Conservation (phyloP, 169 alveolate genomes). For the Eimeria praecox region DNA sequence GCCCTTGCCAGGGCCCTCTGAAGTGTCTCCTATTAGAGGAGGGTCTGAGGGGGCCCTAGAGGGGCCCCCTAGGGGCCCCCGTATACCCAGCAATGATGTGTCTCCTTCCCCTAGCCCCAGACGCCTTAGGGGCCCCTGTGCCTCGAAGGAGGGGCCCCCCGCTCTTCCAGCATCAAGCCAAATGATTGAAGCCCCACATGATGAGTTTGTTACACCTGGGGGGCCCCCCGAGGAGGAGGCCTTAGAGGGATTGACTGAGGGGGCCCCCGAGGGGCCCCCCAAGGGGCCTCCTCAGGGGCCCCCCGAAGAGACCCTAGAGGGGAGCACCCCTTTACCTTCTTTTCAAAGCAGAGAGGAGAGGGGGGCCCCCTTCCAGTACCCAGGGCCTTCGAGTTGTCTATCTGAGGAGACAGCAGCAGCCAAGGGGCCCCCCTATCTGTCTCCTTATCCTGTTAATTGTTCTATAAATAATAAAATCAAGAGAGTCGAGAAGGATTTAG, state of each 20-base stretch:
- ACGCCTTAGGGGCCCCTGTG: slow-evolving; percentile 5
- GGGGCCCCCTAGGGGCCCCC: neutral
- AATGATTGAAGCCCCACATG: neutral
- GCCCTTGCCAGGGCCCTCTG: neutral
- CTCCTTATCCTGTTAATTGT: too few relatives aligned
- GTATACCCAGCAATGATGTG: neutral
- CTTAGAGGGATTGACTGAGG: neutral
- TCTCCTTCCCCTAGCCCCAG: neutral
- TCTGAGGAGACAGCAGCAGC: neutral
- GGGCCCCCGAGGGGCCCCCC: slow-evolving; percentile 49
- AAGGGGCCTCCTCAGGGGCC: neutral
- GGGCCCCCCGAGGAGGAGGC: slow-evolving; percentile 22
- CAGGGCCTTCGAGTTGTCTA: neutral
- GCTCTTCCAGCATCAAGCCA: neutral
- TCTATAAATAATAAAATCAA: too few relatives aligned
- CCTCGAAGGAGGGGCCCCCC: slow-evolving; percentile 23
- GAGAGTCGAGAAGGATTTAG: too few relatives aligned
- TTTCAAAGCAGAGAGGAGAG: neutral
- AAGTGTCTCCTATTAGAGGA: neutral
- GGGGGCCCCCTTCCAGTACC: slow-evolving; percentile 12
- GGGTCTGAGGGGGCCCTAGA: neutral
- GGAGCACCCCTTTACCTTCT: neutral
- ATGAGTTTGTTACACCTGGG: neutral
- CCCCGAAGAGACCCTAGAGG: slow-evolving; percentile 15
- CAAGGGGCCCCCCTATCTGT: neutral